Conservation (phyloP, 2,329 filamentous ascomycete genomes). For the Graphilbum ipis-grandicollis region DNA sequence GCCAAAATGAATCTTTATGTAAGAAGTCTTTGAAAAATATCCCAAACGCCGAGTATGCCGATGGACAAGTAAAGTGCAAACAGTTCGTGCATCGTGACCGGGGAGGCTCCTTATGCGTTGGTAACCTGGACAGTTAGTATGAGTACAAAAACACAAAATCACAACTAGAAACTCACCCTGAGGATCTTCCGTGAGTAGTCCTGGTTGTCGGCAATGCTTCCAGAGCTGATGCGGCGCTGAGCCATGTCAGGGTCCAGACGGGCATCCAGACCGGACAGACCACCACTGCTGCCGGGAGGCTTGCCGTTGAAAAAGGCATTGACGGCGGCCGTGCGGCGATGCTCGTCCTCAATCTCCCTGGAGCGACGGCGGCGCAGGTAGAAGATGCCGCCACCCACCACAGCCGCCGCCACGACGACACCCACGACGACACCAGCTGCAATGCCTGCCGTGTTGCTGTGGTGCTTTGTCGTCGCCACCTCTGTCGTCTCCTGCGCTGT, state of each 20-base stretch:
- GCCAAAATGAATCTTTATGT: constrained; percentile 4
- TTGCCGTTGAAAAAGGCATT: constrained; percentile 53
- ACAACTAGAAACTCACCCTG: constrained; percentile 42
- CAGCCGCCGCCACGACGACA: constrained; percentile 49
- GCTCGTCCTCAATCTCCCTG: constrained; percentile 65
- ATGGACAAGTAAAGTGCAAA: constrained; percentile 20
- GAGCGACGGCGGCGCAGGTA: constrained; percentile 61
- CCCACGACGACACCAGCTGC: constrained; percentile 79
- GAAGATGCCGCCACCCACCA: constrained; percentile 54
- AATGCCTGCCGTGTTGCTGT: constrained; percentile 72
- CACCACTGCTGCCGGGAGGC: constrained; percentile 46
- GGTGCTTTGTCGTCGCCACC: no score
- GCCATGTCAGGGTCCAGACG: constrained; percentile 77
- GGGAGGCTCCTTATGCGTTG: constrained; percentile 31
- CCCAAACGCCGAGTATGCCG: constrained; percentile 21
- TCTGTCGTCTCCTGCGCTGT: no score
- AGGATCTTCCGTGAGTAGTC: constrained; percentile 94
- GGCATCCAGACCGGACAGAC: constrained; percentile 59
- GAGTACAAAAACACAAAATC: neutral
- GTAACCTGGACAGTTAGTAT: constrained; percentile 26
- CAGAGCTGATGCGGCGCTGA: constrained; percentile 72
- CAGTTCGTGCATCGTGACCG: constrained; percentile 21
- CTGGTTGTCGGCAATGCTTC: constrained; percentile 92
- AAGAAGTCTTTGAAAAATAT: constrained; percentile 7
- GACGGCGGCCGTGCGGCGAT: constrained; percentile 63